phyloP scores from a whole-genome alignment of 2,329 filamentous ascomycete species.

The Fusarium sp. region DNA sequence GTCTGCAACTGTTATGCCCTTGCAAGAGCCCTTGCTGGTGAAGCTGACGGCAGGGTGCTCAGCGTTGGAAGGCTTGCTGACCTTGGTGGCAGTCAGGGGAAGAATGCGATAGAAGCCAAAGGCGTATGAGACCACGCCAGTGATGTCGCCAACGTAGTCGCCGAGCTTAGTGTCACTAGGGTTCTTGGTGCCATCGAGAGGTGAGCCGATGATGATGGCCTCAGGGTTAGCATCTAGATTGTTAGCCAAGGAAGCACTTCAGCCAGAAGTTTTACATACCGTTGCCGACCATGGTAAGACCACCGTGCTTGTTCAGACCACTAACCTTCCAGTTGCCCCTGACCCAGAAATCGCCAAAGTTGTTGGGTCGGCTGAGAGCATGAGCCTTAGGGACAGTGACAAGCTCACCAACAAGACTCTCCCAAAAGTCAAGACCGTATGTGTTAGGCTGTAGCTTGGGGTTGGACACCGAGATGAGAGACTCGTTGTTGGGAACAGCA shows the following conservation, averaged over 20 bases:
- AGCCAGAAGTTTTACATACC: slow-evolving; percentile 46
- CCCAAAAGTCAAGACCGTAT: slow-evolving; percentile 79
- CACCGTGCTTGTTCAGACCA: slow-evolving; percentile 68
- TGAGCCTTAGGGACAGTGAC: slow-evolving; percentile 67
- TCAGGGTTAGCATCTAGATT: slow-evolving; percentile 71
- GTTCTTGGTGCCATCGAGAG: slow-evolving; percentile 71
- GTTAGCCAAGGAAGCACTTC: slow-evolving; percentile 1
- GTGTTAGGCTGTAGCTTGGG: slow-evolving; percentile 65
- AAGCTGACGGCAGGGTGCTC: slow-evolving; percentile 62
- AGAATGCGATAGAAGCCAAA: slow-evolving; percentile 76
- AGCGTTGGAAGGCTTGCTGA: slow-evolving; percentile 55
- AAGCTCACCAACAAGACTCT: slow-evolving; percentile 72
- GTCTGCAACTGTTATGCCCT: slow-evolving; percentile 67
- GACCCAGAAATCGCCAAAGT: slow-evolving; percentile 74
- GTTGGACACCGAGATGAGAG: slow-evolving; percentile 65
- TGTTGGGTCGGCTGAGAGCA: slow-evolving; percentile 67
- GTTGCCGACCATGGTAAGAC: slow-evolving; percentile 67
- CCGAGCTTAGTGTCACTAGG: slow-evolving; percentile 68
- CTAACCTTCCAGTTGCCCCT: slow-evolving; percentile 70
- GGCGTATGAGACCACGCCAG: slow-evolving; percentile 70
- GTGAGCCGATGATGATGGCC: slow-evolving; percentile 69
- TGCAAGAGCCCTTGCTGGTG: slow-evolving; percentile 63
- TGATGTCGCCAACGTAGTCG: slow-evolving; percentile 70
- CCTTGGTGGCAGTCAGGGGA: slow-evolving; percentile 64
- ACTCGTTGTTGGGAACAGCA: slow-evolving; percentile 68